Base-by-base conservation (phyloP, 169 alveolate genomes). In the Cystoisospora suis region DNA sequence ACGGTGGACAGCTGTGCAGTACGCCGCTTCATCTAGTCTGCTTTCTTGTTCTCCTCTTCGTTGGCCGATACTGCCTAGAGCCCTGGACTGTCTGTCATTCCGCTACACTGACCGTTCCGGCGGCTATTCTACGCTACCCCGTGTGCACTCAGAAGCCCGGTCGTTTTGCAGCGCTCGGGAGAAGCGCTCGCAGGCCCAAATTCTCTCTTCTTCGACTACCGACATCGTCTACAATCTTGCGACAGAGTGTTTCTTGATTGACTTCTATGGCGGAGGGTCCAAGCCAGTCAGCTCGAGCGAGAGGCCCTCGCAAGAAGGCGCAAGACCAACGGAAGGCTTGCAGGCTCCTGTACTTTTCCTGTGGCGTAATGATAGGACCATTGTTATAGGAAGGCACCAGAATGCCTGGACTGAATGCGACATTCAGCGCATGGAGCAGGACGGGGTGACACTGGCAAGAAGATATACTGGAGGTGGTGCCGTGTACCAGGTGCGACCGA, bases 401-500 rank as follows among this genome's bases (percentile, higher is more conserved):
- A 98, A 98, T 87, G 98, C 98, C 32, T 98, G 99, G 98, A 95
- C 96, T 79, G 99, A 98, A 93, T 97, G 99, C 90, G 94, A 97
- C 91, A 93, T 97, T n/a, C 92, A 95, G 17, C 90, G 86, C 38
- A 93, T 97, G 93, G 95, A 97, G 77, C 69, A 87, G 49, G 98
- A 97, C 79, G 94, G 94, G 38, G 97, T 98, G 29, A 83, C 92
- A 46, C 94, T 98, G 42, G 97, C 97, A n/a, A 93, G 99, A 79
- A 85, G 99, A 89, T 96, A 96, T 91, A 95, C 98, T 23, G 99
- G 99, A 75, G 99, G 99, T 29, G 99, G 99, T 5, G 98, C 99
- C 46, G 99, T 98, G 27, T 98, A 97, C 87, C 97, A 98, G 94
- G 98, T 89, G 38, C 0, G 29, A 7, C 29, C n/a, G n/a, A n/a